Evolutionary conservation across 2,329 filamentous ascomycete species (phyloP), one percentile per base, ranked within the genome.

Genomic region (Blastomyces gilchristii): DNA sequence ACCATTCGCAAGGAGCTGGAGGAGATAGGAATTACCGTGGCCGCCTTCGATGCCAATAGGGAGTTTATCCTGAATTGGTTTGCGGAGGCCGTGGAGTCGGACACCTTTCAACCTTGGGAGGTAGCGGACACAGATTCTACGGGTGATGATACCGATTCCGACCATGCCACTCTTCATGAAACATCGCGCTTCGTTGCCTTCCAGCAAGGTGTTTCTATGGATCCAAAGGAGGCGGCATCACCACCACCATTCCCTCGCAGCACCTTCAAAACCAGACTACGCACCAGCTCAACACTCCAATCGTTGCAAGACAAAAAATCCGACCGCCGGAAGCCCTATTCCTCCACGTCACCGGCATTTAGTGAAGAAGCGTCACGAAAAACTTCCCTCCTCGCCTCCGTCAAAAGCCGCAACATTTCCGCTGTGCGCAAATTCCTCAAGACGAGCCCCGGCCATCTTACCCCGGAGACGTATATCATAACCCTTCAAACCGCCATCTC

Each of bases 11-110:
- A 47, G 22, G 56, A 58, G 39, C 37, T 58, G 25, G 56, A 12
- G 54, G 54, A 43, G 16, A 57, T 57, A 2, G 54, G 54, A 12
- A 57, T 57, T 57, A 57, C 54, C 34, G 34, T 57, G 25, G 54
- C 54, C 9, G 54, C 54, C 16, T 57, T 57, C 25, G 54, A 57
- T 41, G 28, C 54, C 22, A 57, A 57, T 37, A 41, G 37, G 37
- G 54, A 41, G 16, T 41, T 57, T 37, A 57, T 57, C 37, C 18
- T 41, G 54, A 57, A 57, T 41, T 57, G 54, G 54, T 57, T 57
- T 43, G 39, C 56, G 12, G 56, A 58, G 22, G 56, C 37, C 4
- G 56, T 58, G 22, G 56, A 58, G 41, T 16, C 56, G 12, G 56
- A 39, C 11, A n/a, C n/a, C 14, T 58, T 58, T 9, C 56, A 43